These are phyloP conservation scores for Fusarium secorum DNA, from an alignment of 2,329 filamentous ascomycete genomes.

Conservation along the genomic window DNA sequence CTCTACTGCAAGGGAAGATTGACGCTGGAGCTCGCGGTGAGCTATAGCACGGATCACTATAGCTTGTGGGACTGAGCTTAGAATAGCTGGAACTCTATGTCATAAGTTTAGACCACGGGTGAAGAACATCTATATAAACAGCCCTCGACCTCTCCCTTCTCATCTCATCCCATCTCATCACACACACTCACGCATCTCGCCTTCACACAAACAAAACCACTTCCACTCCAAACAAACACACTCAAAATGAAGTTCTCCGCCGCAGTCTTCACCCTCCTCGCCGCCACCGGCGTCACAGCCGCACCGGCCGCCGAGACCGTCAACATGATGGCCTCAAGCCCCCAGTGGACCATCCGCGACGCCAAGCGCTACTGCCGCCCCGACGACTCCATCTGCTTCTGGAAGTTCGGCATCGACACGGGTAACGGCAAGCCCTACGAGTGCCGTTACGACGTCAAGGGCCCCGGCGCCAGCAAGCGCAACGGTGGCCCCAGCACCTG, in stretches of 20 bases:
- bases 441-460: conserved; percentile 45
- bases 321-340: conserved; percentile 52
- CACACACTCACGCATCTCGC: not conserved
- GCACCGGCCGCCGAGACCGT: conserved; percentile 44
- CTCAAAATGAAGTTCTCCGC: conserved; percentile 55
- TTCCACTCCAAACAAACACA: not conserved
- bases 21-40: not conserved
- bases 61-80: not conserved
- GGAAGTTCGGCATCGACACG: conserved; percentile 55
- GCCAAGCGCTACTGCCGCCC: conserved; percentile 52
- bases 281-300: conserved; percentile 49
- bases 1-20: not conserved
- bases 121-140: conserved; percentile 26
- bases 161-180: conserved; percentile 6
- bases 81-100: not conserved
- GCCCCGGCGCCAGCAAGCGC: conserved; percentile 45
- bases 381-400: conserved; percentile 52
- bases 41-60: not conserved
- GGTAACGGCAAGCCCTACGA: conserved; percentile 49
- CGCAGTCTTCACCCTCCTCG: conserved; percentile 48
- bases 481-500: conserved; percentile 53
- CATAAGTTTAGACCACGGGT: not conserved
- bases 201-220: not conserved
- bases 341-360: conserved; percentile 54
- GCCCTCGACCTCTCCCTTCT: not conserved